Conservation (phyloP, 2,329 filamentous ascomycete genomes). For the Epichloe festucae region DNA sequence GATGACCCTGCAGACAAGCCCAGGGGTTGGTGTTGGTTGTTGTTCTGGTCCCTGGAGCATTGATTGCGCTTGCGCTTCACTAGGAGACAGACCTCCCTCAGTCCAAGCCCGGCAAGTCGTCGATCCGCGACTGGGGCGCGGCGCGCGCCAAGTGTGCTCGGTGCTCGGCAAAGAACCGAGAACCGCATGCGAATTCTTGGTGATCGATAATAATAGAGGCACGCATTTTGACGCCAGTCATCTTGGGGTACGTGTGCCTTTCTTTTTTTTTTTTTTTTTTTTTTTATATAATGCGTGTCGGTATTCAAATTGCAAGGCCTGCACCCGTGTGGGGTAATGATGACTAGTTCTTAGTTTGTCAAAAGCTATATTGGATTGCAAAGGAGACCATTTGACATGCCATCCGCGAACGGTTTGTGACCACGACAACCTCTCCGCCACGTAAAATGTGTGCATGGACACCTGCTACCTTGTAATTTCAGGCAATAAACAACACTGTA, state of each 20-base stretch:
- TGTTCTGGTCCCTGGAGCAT: neutral
- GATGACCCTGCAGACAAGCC: neutral
- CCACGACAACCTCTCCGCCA: neutral
- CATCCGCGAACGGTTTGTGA: neutral
- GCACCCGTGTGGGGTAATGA: neutral
- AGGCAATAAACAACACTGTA: no score
- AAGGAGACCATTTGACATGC: neutral
- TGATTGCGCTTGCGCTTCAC: no score
- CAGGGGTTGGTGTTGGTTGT: no score
- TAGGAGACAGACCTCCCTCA: neutral
- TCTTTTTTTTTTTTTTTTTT: no score
- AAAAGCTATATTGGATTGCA: neutral
- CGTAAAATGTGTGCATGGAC: neutral
- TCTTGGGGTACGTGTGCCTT: no score
- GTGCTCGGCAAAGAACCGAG: no score
- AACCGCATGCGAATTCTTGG: no score
- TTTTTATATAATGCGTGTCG: no score
- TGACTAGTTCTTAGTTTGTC: neutral
- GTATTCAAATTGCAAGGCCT: no score
- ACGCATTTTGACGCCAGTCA: no score
- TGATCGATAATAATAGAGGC: neutral
- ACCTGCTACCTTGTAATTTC: neutral
- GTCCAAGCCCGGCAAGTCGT: neutral
- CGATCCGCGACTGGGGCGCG: neutral
- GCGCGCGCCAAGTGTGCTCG: no score